Evolutionary conservation across 345 rosid species (phyloP), one percentile per base, ranked within the genome.

Genomic region (Sisymbrium irio): DNA sequence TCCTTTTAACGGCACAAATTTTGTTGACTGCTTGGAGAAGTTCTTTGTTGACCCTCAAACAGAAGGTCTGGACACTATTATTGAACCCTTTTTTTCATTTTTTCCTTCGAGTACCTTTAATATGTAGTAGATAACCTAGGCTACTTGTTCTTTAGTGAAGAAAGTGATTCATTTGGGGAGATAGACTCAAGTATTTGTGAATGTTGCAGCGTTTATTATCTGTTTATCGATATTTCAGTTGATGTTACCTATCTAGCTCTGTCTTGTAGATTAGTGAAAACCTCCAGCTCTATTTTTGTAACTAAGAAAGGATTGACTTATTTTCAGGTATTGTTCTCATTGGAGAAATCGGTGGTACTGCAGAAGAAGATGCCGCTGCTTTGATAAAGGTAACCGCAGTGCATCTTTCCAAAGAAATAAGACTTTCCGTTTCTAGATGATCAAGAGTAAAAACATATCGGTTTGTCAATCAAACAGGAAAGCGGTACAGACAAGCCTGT

Each of bases 321-420:
- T 36, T 71, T 75, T 68, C 90, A 91, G 97, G 98, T 68, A 91
- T 91, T 7, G 12, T 91, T 77, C 88, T 94, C 57, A 94, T 94
- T 65, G 98, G 98, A 65, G 98, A 94, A 77, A 94, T 94, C 14
- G 98, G 98, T 3, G 98, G 97, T 35, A 94, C 98, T 47, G 97
- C 98, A 36, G 97, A 94, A 83, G 98, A 91, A 78, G 97, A 94
- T 82, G 98, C 97, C 13, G 97, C 97, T 65, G 86, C 92, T 65
- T 67, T 88, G 70, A 89, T 94, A 62, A 84, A 84, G 97, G 96
- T 89, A 85, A 67, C 45, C 1, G 3, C 68, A 56, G 58, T 58
- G 27, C 68, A n/a, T 46, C 14, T 62, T 35, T 54, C n/a, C 17
- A 33, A 62, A 30, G 42, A 54, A 62, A 12, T 49, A 39, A 28